Percentiles rank a stretch among this genome's conserved stretches.
Conservation (phyloP, 495 filamentous ascomycete species). For the Hypoxylon fuscum region DNA sequence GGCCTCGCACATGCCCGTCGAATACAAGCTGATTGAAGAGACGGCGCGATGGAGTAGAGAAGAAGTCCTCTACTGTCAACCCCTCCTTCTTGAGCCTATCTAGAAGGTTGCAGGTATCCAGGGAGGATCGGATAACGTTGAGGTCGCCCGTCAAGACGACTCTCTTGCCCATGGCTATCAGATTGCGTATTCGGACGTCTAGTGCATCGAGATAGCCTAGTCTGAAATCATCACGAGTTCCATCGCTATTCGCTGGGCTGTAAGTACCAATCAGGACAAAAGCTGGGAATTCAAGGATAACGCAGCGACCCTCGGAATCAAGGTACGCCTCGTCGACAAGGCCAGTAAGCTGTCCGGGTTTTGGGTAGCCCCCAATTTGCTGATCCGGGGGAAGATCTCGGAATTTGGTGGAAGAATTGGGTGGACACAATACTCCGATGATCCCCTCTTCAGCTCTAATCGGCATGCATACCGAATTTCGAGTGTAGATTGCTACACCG, state of each 20-base stretch:
- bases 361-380: slow-evolving; percentile 92
- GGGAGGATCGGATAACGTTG: slow-evolving; percentile 80
- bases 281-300: slow-evolving; percentile 93
- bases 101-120: slow-evolving; percentile 75
- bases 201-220: slow-evolving; percentile 80
- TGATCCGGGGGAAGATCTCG: slow-evolving; percentile 78
- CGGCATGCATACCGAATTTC: slow-evolving; percentile 86
- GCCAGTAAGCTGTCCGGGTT: slow-evolving; percentile 67
- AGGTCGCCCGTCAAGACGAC: slow-evolving; percentile 90
- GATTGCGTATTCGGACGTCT: slow-evolving; percentile 83
- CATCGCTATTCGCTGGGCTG: slow-evolving; percentile 86
- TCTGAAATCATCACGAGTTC: slow-evolving; percentile 83
- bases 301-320: slow-evolving; percentile 91
- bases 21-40: slow-evolving; percentile 86
- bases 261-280: slow-evolving; percentile 94
- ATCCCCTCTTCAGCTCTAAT: slow-evolving; percentile 95
- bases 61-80: slow-evolving; percentile 71
- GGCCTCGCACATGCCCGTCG: slow-evolving; percentile 73
- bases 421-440: slow-evolving; percentile 80
- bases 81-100: slow-evolving; percentile 77
- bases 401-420: slow-evolving; percentile 77
- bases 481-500: slow-evolving; percentile 93
- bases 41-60: slow-evolving; percentile 77
- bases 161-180: slow-evolving; percentile 78
- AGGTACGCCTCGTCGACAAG: slow-evolving; percentile 73